Conservation (phyloP, 2,329 filamentous ascomycete species). For the Talaromyces sp. region DNA sequence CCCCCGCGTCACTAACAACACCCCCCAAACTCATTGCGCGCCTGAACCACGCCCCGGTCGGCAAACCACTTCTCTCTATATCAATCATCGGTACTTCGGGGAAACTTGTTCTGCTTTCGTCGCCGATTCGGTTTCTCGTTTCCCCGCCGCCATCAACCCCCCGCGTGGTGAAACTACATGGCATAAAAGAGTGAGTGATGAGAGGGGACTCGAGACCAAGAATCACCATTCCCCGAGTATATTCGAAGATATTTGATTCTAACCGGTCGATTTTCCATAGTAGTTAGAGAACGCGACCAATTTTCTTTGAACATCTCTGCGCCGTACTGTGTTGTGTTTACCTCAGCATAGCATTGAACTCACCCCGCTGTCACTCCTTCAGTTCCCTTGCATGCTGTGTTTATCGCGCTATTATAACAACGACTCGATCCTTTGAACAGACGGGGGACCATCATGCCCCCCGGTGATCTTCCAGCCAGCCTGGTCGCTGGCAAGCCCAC, state of each 20-base stretch:
- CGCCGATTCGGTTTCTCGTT: neutral
- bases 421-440: conserved; percentile 15
- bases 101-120: neutral
- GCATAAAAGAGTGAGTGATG: conserved; percentile 24
- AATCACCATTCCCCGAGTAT: neutral
- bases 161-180: conserved; percentile 22
- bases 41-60: neutral
- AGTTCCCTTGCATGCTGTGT: conserved; percentile 22
- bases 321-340: conserved; percentile 3
- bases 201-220: neutral
- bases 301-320: neutral
- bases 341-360: neutral
- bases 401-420: conserved; percentile 5
- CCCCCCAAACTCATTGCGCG: neutral
- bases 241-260: neutral
- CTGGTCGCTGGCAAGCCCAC: conserved; percentile 47
- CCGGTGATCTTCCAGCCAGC: conserved; percentile 47
- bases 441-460: conserved; percentile 43
- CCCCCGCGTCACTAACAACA: neutral
- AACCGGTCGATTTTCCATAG: neutral
- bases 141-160: neutral
- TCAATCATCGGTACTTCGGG: neutral
- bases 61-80: neutral
- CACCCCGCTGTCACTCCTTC: conserved; percentile 3
- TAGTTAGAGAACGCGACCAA: neutral